These are phyloP conservation scores for Cornus controversa DNA, from an alignment of 148 eudicot species.

Conservation along the genomic window DNA sequence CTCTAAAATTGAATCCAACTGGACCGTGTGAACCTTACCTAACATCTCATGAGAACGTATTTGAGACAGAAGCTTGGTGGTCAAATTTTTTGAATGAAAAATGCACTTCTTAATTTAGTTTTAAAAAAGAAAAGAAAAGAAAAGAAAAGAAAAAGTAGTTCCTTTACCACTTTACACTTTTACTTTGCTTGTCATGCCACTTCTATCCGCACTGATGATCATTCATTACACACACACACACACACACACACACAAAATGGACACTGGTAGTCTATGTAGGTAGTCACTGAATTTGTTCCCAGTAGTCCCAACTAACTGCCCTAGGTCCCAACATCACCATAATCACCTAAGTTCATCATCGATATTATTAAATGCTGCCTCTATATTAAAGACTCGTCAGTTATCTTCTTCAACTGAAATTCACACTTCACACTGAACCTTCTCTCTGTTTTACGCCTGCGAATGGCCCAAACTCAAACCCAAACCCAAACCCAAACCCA, in stretches of 20 bases:
- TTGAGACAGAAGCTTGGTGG: too few relatives aligned
- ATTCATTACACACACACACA: too few relatives aligned
- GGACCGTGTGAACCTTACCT: too few relatives aligned
- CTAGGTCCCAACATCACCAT: background rate
- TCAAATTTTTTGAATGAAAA: too few relatives aligned
- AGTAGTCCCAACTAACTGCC: background rate
- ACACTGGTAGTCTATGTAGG: too few relatives aligned
- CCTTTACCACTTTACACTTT: background rate
- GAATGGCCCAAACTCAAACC: constrained; percentile 35
- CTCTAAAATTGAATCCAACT: too few relatives aligned
- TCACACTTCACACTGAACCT: too few relatives aligned
- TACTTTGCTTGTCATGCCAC: background rate
- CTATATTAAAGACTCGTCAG: background rate
- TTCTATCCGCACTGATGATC: background rate
- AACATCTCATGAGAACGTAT: too few relatives aligned
- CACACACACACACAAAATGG: too few relatives aligned
- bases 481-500: too few relatives aligned
- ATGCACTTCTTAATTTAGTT: too few relatives aligned
- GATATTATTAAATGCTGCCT: background rate
- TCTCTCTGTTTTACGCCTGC: too few relatives aligned
- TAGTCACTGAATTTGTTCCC: background rate
- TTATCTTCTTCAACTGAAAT: background rate
- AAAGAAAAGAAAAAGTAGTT: background rate
- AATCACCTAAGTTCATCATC: background rate
- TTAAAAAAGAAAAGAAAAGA: background rate